Base-by-base conservation (phyloP, 306 rosid genomes). In the Cucumis cinereus region DNA sequence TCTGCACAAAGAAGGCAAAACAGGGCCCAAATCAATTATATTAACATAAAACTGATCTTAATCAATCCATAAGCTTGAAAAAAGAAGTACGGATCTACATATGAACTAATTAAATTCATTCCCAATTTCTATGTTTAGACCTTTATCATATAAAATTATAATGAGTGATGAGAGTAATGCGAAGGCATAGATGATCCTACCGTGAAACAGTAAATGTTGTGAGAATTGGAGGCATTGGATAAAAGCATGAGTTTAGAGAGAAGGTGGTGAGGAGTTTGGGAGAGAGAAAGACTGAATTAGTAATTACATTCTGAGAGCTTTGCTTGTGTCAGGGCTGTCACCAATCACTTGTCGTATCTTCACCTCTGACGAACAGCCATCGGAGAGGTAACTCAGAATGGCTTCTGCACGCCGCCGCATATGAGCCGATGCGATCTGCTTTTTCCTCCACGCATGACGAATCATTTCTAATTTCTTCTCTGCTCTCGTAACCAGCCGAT, bases 301-400 rank as follows among this genome's bases (percentile, higher is more conserved):
- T 87, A 11, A 67, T 85, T 82, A 94, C 99, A 89, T 88, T 92
- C 99, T 81, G 36, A 94, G 95, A 68, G 99, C 97, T 83, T 92
- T 94, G 92, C 99, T 94, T 19, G 97, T 92, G 84, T 94, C 97
- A n/a, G 96, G 99, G 74, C 87, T 89, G 82, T 94, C 97, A 40
- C 97, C 99, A 49, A 92, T 87, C 62, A 81, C 68, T 82, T 88
- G 86, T 55, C 97, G 99, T 16, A 94, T 94, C 82, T 62, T 86
- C 74, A 86, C 77, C 79, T 94, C 98, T 13, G 99, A 90, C 22
- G 81, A 85, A 53, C 88, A 78, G 17, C 92, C 90, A 16, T 74
- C 62, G 59, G 95, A 84, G 74, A 94, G 96, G 57, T 90, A 49
- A 68, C 78, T 83, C 87, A 94, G 43, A 77, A 94, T 94, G 9